phyloP scores from a whole-genome alignment of 2,329 filamentous ascomycete species.

The Huntiella moniliformis region DNA sequence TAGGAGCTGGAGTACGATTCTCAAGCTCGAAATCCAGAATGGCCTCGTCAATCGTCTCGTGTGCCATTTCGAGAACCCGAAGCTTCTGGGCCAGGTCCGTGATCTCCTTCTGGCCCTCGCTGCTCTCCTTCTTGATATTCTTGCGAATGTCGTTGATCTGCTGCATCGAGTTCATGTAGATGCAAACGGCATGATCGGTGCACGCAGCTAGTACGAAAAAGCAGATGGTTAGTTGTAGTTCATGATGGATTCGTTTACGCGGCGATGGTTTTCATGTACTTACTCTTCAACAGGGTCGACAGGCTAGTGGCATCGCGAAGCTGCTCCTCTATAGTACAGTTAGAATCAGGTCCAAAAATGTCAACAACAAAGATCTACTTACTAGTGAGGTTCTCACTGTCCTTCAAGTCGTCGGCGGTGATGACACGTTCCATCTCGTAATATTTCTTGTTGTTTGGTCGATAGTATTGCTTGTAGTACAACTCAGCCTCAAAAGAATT shows the following conservation, averaged over 20 bases:
- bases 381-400: background rate
- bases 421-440: slow-evolving; percentile 1
- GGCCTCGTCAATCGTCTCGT: slow-evolving; percentile 5
- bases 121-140: slow-evolving; percentile 3
- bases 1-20: background rate
- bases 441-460: background rate
- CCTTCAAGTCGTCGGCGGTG: background rate
- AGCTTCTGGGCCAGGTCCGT: slow-evolving; percentile 7
- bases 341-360: background rate
- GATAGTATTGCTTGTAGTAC: slow-evolving; percentile 9
- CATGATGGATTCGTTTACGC: background rate
- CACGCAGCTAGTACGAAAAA: slow-evolving; percentile 5
- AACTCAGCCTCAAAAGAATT: slow-evolving; percentile 7
- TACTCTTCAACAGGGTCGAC: slow-evolving; percentile 6
- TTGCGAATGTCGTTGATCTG: slow-evolving; percentile 6
- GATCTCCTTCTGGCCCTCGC: slow-evolving; percentile 1
- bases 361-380: background rate
- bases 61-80: slow-evolving; percentile 6
- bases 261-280: background rate
- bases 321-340: background rate
- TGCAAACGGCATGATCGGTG: slow-evolving; percentile 13
- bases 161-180: slow-evolving; percentile 23
- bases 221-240: background rate
- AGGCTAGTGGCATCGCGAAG: slow-evolving; percentile 1
- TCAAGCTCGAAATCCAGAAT: slow-evolving; percentile 1